Evolutionary conservation across 1,284 basidiomycete species (phyloP).

Genomic region (Apiotrichum porosum): DNA sequence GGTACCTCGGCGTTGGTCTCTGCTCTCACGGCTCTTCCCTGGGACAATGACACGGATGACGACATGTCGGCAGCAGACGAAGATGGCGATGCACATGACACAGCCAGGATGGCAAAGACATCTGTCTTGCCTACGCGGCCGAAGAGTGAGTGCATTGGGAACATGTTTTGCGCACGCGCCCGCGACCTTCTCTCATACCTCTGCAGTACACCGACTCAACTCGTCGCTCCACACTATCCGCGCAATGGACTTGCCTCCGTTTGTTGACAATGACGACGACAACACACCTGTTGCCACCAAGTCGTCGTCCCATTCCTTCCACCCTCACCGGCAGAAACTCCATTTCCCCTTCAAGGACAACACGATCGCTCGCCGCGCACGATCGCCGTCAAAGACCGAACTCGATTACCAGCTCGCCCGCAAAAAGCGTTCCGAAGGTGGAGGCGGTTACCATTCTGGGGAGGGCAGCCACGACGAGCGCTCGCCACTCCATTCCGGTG

Average conservation of each 20-base stretch:
- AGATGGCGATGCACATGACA: constrained; percentile 6
- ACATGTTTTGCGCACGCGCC: no score
- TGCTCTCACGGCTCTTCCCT: constrained; percentile 40
- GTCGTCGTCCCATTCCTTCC: neutral
- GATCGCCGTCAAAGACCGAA: constrained; percentile 27
- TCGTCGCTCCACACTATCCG: constrained; percentile 44
- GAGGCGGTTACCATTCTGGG: no score
- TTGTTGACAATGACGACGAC: neutral
- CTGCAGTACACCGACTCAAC: constrained; percentile 25
- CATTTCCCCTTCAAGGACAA: constrained; percentile 43
- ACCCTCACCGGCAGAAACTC: constrained; percentile 2
- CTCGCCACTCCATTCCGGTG: no score
- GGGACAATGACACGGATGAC: constrained; percentile 28
- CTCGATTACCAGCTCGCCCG: constrained; percentile 32
- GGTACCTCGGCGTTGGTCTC: constrained; percentile 46
- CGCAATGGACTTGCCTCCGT: constrained; percentile 19
- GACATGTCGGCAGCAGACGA: neutral
- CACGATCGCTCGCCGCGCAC: constrained; percentile 35
- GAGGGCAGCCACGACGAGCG: no score
- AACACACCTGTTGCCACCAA: neutral
- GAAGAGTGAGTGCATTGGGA: constrained; percentile 20
- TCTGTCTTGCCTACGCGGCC: constrained; percentile 15
- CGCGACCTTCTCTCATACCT: neutral
- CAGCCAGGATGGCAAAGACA: constrained; percentile 17
- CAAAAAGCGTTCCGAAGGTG: neutral